Evolutionary conservation across 169 alveolate species (phyloP).

Genomic region (Cyclospora cayetanensis): DNA sequence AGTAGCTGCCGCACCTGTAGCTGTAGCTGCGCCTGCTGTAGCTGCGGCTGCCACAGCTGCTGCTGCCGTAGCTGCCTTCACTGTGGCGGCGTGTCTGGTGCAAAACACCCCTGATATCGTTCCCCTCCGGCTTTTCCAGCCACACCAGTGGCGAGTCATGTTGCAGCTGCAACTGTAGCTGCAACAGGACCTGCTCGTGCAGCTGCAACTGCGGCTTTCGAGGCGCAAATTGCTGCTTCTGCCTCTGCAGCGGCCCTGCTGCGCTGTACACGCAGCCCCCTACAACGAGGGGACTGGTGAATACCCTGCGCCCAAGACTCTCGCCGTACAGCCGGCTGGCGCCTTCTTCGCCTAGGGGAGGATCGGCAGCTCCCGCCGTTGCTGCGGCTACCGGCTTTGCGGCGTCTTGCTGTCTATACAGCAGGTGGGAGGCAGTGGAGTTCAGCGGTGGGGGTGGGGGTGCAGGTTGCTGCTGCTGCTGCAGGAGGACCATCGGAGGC

Average conservation of each 20-base stretch:
- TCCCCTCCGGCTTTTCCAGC: too few species aligned
- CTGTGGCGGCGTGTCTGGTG: background rate
- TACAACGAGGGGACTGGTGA: too few species aligned
- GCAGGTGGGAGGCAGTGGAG: background rate
- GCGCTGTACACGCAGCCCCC: too few species aligned
- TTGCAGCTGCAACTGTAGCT: background rate
- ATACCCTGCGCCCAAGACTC: too few species aligned
- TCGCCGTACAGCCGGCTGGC: too few species aligned
- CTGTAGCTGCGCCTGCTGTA: background rate
- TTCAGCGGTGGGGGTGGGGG: background rate
- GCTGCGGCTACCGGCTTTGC: too few species aligned
- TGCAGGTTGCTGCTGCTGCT: conserved; percentile 26
- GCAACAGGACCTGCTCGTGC: background rate
- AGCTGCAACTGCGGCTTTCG: too few species aligned
- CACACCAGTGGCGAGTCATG: background rate
- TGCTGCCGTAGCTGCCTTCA: background rate
- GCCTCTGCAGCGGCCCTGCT: background rate
- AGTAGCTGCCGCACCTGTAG: too few species aligned
- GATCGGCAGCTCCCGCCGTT: background rate
- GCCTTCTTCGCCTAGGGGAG: too few species aligned
- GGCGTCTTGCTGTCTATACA: too few species aligned
- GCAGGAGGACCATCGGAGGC: too few species aligned
- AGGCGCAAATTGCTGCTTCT: background rate
- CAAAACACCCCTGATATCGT: too few species aligned
- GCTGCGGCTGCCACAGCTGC: conserved; percentile 27